A percentile compares a stretch with the other conserved stretches of the same genome.
phyloP scores from a whole-genome alignment of 441 rosid genomes.

The Gossypium gossypioides region DNA sequence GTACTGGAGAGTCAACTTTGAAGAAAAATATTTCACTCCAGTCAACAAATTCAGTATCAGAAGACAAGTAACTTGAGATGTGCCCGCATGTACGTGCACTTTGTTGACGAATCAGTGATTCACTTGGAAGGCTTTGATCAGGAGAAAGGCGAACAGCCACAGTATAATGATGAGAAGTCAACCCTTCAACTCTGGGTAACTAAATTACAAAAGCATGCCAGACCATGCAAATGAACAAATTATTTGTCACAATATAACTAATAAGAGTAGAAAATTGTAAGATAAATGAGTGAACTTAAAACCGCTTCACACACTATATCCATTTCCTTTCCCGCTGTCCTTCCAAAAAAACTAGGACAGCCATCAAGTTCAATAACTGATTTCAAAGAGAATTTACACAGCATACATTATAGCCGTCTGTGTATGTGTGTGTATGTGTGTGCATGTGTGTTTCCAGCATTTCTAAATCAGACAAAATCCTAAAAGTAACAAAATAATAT shows the following conservation, averaged over 20 bases:
- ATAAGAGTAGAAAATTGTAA: not conserved
- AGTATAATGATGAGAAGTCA: conserved; percentile 59
- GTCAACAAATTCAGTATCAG: conserved; percentile 48
- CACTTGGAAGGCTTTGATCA: conserved; percentile 38
- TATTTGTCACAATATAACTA: not conserved
- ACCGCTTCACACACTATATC: not conserved
- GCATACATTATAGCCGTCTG: no score
- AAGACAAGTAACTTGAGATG: conserved; percentile 38
- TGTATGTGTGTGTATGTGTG: no score
- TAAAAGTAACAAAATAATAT: not conserved
- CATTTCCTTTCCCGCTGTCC: not conserved
- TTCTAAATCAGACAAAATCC: not conserved
- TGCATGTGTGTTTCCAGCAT: not conserved
- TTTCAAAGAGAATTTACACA: not conserved
- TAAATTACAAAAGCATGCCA: conserved; percentile 20
- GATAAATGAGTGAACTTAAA: not conserved
- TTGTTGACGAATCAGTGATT: conserved; percentile 52
- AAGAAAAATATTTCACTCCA: conserved; percentile 95
- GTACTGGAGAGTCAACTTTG: conserved; percentile 71
- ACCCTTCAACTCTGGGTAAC: conserved; percentile 51
- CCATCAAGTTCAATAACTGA: not conserved
- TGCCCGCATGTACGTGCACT: conserved; percentile 85
- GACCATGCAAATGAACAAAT: conserved; percentile 2
- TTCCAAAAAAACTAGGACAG: not conserved
- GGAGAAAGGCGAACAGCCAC: conserved; percentile 53